Evolutionary conservation across 2,329 filamentous ascomycete species (phyloP), one percentile per base, ranked within the genome.

Genomic region (Huntiella omanensis): DNA sequence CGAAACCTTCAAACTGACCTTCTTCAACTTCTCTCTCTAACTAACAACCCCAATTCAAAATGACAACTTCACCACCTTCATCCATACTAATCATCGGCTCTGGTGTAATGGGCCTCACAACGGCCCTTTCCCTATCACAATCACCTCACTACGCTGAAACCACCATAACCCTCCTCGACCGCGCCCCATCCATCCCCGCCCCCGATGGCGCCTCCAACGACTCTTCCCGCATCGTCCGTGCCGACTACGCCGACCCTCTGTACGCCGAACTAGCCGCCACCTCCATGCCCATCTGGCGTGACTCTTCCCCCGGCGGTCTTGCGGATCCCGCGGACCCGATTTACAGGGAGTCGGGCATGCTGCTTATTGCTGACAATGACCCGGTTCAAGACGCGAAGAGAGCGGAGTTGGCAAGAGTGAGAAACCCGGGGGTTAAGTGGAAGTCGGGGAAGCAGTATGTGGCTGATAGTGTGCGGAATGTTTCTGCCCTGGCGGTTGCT

Each of bases 191-290:
- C 34, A 77, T 79, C 55, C 75, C 75, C 2, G 66, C 73, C 5
- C 62, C 66, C 38, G 74, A 80, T 54, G 67, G 68, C 48, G 69
- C 74, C 43, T 75, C 70, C 52, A 68, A 78, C 55, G 76, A 80
- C 61, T 68, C 67, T 3, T 78, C 74, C 11, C 71, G 76, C 53
- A 77, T 80, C 54, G 67, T 80, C 52, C 69, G 77, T 48, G 64
- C 73, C 43, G 88, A 96, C 67, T 96, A 96, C 57, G 78, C 83
- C 4, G 77, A 88, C 56, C 64, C 73, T 0, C 72, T 77, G 16
- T 96, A 96, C 61, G 73, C 84, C 4, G 64, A 68, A 12, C 74
- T 96, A 40, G 85, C 80, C 15, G 69, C 73, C 13, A 66, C 74
- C 33, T 85, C 86, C 1, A 81, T 83, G 55, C 60, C 67, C 13